Evolutionary conservation across 495 filamentous ascomycete species (phyloP), one percentile per base, ranked within the genome.

Genomic region (Aspergillus bertholletiae): DNA sequence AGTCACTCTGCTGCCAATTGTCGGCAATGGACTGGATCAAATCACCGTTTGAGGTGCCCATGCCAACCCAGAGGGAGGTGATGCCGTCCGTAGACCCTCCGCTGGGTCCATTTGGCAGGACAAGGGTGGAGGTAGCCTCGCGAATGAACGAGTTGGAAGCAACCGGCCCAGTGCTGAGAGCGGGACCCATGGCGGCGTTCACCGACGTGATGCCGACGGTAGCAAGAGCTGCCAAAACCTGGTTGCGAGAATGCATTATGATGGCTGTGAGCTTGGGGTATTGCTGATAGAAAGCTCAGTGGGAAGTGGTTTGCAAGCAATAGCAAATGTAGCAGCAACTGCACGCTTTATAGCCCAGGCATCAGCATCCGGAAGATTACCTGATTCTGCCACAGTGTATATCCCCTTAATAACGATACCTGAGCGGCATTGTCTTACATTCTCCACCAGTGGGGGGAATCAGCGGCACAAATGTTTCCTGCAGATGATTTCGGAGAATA

Each of bases 91-190:
- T 60, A 11, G 48, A 58, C 12, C 51, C 53, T 8, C 60, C 61
- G 26, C 61, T 71, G 17, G 71, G 68, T 13, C 58, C 55, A 9
- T 62, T 50, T 20, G 72, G 72, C 24, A 72, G 60, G 24, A 69
- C 57, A n/a, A 73, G 57, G 15, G 68, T 74, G 12, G 72, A 66
- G 18, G 61, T 71, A 7, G 72, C 58, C 35, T 73, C 63, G 23
- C 65, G 61, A 46, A 73, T 73, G 47, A 58, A 73, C 17, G 70
- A 68, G 56, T 60, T 46, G 17, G 44, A 35, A 4, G 70, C 51
- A 37, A 70, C 68, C 22, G 72, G 70, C 1, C 72, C 70, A 18
- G 72, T 73, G 53, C 68, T 72, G 53, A 75, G 71, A 37, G 61
- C 59, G 41, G 64, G 64, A 30, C 66, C 66, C 46, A 64, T 59